These are phyloP conservation scores for Juglanconis juglandina DNA, from an alignment of 2,329 filamentous ascomycete genomes.

Conservation along the genomic window DNA sequence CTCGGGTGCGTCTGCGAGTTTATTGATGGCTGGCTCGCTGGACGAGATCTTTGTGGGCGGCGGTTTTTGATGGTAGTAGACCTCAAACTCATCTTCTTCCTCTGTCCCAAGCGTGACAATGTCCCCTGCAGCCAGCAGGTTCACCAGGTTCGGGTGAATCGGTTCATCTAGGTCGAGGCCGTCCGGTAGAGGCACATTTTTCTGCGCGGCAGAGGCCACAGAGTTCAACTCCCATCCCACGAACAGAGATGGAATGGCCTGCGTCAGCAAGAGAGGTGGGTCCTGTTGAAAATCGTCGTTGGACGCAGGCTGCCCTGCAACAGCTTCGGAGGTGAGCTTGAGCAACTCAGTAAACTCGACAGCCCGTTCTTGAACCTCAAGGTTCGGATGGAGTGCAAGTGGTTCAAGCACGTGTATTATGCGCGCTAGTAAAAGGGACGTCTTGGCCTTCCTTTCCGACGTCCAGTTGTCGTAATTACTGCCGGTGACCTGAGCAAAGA, in stretches of 20 bases:
- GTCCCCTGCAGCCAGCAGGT: slow-evolving; percentile 61
- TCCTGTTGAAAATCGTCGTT: slow-evolving; percentile 56
- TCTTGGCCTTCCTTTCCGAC: slow-evolving; percentile 66
- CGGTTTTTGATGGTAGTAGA: slow-evolving; percentile 59
- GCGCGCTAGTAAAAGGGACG: slow-evolving; percentile 74
- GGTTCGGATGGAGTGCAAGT: slow-evolving; percentile 73
- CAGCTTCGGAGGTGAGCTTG: slow-evolving; percentile 80
- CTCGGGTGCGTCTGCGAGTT: slow-evolving; percentile 44
- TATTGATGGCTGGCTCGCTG: slow-evolving; percentile 52
- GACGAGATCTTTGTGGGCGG: slow-evolving; percentile 50
- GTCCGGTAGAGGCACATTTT: slow-evolving; percentile 76
- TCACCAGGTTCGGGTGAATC: slow-evolving; percentile 72
- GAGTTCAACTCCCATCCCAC: slow-evolving; percentile 86
- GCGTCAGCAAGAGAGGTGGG: slow-evolving; percentile 78
- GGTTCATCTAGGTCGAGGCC: slow-evolving; percentile 75
- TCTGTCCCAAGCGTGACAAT: slow-evolving; percentile 45
- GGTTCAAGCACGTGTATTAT: slow-evolving; percentile 80
- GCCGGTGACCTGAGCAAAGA: slow-evolving; percentile 71
- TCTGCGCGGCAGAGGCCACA: slow-evolving; percentile 77
- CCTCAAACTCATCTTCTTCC: slow-evolving; percentile 64
- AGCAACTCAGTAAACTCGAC: slow-evolving; percentile 91
- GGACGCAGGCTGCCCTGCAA: slow-evolving; percentile 60
- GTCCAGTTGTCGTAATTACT: slow-evolving; percentile 67
- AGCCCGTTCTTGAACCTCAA: slow-evolving; percentile 92
- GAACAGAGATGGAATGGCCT: slow-evolving; percentile 87